Conservation (phyloP, 2,329 filamentous ascomycete species). For the Stenocarpella maydis region DNA sequence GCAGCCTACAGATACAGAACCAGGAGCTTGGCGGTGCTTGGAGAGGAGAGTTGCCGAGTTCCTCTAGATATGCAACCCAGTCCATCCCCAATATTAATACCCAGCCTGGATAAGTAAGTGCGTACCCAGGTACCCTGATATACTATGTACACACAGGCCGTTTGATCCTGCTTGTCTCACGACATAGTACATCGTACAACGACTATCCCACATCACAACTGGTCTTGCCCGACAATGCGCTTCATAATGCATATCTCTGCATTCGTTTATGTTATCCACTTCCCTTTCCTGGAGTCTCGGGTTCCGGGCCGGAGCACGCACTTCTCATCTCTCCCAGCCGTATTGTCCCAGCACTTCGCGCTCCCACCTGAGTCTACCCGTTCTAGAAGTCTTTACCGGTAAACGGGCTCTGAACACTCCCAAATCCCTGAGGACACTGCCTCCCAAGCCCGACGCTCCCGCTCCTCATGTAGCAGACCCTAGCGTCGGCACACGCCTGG, state of each 20-base stretch:
- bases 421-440: constrained; percentile 60
- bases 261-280: neutral
- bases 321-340: neutral
- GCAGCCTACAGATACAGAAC: neutral
- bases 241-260: too few relatives aligned
- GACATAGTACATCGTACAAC: too few relatives aligned
- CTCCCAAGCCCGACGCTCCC: constrained; percentile 60
- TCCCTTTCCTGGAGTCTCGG: neutral
- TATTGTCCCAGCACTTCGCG: neutral
- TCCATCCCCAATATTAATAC: neutral
- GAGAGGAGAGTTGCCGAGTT: neutral
- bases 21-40: neutral
- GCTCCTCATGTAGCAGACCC: constrained; percentile 67
- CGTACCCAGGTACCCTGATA: too few relatives aligned
- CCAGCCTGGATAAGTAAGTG: too few relatives aligned
- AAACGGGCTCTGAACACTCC: constrained; percentile 48
- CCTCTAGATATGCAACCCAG: neutral
- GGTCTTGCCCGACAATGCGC: too few relatives aligned
- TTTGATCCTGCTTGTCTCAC: too few relatives aligned
- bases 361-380: neutral
- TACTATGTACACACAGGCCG: too few relatives aligned
- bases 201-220: too few relatives aligned
- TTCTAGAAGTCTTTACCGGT: constrained; percentile 45
- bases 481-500: constrained; percentile 58
- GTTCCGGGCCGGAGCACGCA: too few relatives aligned